Conservation (phyloP, 2,329 filamentous ascomycete genomes). For the Teratosphaeria zuluensis region DNA sequence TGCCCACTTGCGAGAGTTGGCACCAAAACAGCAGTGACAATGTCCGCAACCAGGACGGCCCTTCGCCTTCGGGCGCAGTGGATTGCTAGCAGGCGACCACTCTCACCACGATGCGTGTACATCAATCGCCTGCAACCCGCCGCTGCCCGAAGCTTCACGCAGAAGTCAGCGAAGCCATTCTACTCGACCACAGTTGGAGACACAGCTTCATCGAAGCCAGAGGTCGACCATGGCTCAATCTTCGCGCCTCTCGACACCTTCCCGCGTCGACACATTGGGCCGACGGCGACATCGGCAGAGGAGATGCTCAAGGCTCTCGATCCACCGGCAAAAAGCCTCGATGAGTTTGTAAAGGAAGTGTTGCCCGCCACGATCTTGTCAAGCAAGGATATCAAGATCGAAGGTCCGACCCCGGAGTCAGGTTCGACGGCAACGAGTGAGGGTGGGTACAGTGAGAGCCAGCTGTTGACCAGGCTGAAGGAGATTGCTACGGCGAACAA, state of each 20-base stretch:
- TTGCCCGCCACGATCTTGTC: conserved; percentile 72
- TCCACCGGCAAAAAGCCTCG: conserved; percentile 61
- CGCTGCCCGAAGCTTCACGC: conserved; percentile 1
- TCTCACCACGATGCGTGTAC: conserved; percentile 19
- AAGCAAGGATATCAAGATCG: conserved; percentile 51
- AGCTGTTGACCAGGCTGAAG: conserved; percentile 45
- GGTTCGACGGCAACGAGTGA: conserved; percentile 26
- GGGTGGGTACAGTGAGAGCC: conserved; percentile 49
- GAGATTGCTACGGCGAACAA: conserved; percentile 53
- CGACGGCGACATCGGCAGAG: conserved; percentile 56
- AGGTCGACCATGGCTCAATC: conserved; percentile 21
- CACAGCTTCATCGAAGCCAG: conserved; percentile 13
- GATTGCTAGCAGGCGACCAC: conserved; percentile 22
- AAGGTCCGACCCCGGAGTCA: conserved; percentile 35
- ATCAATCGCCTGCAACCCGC: conserved; percentile 8
- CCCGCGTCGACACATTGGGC: conserved; percentile 77
- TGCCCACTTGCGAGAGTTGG: not conserved
- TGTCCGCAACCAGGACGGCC: conserved; percentile 16
- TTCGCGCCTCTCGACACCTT: conserved; percentile 54
- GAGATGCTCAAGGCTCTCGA: conserved; percentile 74
- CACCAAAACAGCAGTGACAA: not conserved
- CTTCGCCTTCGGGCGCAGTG: conserved; percentile 25
- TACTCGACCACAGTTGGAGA: conserved; percentile 22
- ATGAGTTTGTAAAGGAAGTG: conserved; percentile 77
- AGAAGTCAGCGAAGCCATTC: conserved; percentile 11